Conservation (phyloP, 2,329 filamentous ascomycete genomes). For the Diaporthe citri region DNA sequence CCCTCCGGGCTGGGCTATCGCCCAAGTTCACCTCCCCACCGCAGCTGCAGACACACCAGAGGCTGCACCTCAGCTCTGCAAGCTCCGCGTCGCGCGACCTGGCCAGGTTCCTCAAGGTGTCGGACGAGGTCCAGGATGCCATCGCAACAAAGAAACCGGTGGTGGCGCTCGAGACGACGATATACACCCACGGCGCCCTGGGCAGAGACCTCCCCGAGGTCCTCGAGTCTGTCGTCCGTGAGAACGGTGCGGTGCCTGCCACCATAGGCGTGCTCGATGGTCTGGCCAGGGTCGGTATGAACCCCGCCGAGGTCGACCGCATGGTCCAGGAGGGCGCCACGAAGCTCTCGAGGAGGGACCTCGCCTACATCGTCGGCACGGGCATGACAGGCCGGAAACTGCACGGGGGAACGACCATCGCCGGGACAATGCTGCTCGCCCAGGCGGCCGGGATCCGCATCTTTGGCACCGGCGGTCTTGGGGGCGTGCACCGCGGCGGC, state of each 20-base stretch:
- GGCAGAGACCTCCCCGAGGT: constrained; percentile 70
- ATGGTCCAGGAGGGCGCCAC: constrained; percentile 79
- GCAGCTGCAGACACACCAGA: not conserved
- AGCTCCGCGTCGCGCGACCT: constrained; percentile 44
- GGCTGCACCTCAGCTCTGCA: constrained; percentile 1
- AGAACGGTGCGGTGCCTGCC: constrained; percentile 86
- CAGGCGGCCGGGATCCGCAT: constrained; percentile 88
- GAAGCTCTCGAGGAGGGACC: constrained; percentile 89
- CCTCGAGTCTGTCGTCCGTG: constrained; percentile 84
- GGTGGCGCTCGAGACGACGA: constrained; percentile 94
- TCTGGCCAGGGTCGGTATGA: constrained; percentile 83
- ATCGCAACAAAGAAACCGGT: constrained; percentile 81
- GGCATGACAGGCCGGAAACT: constrained; percentile 75
- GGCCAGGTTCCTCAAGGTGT: constrained; percentile 72
- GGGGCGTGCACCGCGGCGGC: constrained; percentile 91
- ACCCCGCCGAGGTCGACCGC: constrained; percentile 76
- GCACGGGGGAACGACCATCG: constrained; percentile 92
- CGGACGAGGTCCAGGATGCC: constrained; percentile 86
- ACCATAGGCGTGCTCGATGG: constrained; percentile 92
- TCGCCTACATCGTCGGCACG: constrained; percentile 84
- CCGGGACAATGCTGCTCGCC: constrained; percentile 92
- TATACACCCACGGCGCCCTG: constrained; percentile 94
- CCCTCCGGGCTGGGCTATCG: not conserved
- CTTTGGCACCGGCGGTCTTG: constrained; percentile 94
- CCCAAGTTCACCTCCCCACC: not conserved